Evolutionary conservation across 768 basidiomycete species (phyloP).

Genomic region (Amanita rimosa): DNA sequence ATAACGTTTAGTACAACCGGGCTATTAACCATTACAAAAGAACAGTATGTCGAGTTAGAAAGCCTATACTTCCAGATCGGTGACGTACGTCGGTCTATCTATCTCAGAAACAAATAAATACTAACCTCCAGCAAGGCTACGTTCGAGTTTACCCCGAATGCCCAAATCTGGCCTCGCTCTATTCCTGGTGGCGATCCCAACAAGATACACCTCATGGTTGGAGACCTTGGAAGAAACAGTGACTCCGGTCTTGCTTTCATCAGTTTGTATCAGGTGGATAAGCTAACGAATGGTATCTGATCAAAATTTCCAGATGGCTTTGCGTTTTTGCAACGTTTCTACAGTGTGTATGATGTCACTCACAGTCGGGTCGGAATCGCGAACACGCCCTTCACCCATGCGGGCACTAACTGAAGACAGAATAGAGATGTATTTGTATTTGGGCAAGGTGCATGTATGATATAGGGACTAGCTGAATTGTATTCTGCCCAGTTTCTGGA

Average conservation of each 20-base stretch:
- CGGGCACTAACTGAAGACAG: slow-evolving; percentile 21
- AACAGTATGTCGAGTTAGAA: slow-evolving; percentile 36
- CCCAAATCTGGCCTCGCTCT: slow-evolving; percentile 55
- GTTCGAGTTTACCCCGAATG: slow-evolving; percentile 44
- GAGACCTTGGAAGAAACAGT: slow-evolving; percentile 35
- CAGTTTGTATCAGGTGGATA: slow-evolving; percentile 22
- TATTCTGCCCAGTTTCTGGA: too few relatives aligned
- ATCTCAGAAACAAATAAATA: neutral
- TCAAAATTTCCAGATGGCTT: slow-evolving; percentile 34
- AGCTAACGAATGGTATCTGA: neutral
- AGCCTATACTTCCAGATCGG: slow-evolving; percentile 44
- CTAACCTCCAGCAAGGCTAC: slow-evolving; percentile 19
- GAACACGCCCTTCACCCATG: slow-evolving; percentile 23
- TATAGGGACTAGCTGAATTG: too few relatives aligned
- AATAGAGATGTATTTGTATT: too few relatives aligned
- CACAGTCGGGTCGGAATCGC: slow-evolving; percentile 27
- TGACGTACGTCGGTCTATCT: slow-evolving; percentile 17
- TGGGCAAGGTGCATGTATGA: neutral
- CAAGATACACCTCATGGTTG: slow-evolving; percentile 43
- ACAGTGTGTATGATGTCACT: slow-evolving; percentile 38
- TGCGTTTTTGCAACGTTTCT: slow-evolving; percentile 52
- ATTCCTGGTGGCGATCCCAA: slow-evolving; percentile 36
- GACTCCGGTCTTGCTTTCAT: slow-evolving; percentile 53
- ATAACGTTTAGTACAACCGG: slow-evolving; percentile 37
- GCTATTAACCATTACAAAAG: slow-evolving; percentile 38